Evolutionary conservation across 805 yeast genomes (phyloP).

Genomic region (Vanderwaltozyma yarrowii): DNA sequence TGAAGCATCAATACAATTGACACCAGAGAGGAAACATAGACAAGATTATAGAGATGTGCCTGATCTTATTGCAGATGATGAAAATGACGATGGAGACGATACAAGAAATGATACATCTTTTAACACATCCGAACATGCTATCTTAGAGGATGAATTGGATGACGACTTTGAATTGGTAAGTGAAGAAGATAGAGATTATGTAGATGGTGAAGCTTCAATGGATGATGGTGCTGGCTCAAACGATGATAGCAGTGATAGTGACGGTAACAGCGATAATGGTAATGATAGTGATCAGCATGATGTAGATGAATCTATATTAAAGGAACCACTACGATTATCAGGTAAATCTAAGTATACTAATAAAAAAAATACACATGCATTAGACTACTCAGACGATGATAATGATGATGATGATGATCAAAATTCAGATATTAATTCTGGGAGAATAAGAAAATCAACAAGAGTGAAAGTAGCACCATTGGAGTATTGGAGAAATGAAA

Average conservation of each 20-base stretch:
- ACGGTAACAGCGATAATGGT: too few relatives aligned
- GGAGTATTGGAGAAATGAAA: conserved; percentile 79
- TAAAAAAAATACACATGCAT: conserved; percentile 3
- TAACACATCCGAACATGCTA: conserved; percentile 27
- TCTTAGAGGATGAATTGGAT: conserved; percentile 22
- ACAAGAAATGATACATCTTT: conserved; percentile 21
- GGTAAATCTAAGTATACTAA: background rate
- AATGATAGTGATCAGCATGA: background rate
- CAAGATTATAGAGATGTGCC: conserved; percentile 45
- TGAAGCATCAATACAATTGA: conserved; percentile 8
- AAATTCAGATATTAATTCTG: background rate
- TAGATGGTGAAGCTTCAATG: conserved; percentile 18
- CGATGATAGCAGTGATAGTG: conserved; percentile 4
- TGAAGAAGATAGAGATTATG: conserved; percentile 28
- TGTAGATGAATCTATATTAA: background rate
- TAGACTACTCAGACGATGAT: conserved; percentile 5
- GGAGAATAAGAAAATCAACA: conserved; percentile 44
- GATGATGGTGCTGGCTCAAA: conserved; percentile 3
- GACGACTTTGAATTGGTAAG: conserved; percentile 12
- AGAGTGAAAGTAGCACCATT: conserved; percentile 61
- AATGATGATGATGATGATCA: conserved; percentile 5
- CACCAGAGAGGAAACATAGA: conserved; percentile 9
- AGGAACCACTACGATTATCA: too few relatives aligned
- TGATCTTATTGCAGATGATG: conserved; percentile 80
- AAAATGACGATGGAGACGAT: conserved; percentile 9